Evolutionary conservation across 495 filamentous ascomycete species (phyloP).

Genomic region (Chlorociboria aeruginascens): DNA sequence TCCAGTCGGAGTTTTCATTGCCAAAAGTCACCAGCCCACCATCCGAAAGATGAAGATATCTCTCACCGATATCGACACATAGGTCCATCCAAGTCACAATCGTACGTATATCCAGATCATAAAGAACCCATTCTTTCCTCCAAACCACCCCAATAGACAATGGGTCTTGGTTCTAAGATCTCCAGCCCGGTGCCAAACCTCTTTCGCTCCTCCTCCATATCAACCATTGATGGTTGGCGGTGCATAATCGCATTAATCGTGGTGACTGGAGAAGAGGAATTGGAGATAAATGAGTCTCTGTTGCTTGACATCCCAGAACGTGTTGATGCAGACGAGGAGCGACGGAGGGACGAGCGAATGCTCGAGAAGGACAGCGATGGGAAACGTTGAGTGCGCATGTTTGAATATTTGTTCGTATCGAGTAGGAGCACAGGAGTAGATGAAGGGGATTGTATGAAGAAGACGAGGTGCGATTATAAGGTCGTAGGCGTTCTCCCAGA

Average conservation of each 20-base stretch:
- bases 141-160: constrained; percentile 41
- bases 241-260: constrained; percentile 41
- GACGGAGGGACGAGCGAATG: constrained; percentile 36
- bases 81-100: not conserved
- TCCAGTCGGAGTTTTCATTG: constrained; percentile 4
- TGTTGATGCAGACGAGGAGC: constrained; percentile 19
- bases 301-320: constrained; percentile 19
- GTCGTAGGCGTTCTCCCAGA: not conserved
- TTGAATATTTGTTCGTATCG: not conserved
- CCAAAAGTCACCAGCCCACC: not conserved
- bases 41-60: not conserved
- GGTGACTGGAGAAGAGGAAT: constrained; percentile 24
- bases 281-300: constrained; percentile 29
- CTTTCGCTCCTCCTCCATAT: constrained; percentile 35
- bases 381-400: constrained; percentile 28
- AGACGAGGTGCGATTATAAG: constrained; percentile 19
- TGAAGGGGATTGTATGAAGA: not conserved
- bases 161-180: constrained; percentile 41
- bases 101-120: constrained; percentile 4
- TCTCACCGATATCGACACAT: not conserved
- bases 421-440: not conserved
- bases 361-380: constrained; percentile 37
- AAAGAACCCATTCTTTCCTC: constrained; percentile 36
- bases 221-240: constrained; percentile 31
- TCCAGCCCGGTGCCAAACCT: constrained; percentile 30